Evolutionary conservation across 108 stramenopile species (phyloP), one percentile per base, ranked within the genome.

Genomic region (Ochromonas danica): DNA sequence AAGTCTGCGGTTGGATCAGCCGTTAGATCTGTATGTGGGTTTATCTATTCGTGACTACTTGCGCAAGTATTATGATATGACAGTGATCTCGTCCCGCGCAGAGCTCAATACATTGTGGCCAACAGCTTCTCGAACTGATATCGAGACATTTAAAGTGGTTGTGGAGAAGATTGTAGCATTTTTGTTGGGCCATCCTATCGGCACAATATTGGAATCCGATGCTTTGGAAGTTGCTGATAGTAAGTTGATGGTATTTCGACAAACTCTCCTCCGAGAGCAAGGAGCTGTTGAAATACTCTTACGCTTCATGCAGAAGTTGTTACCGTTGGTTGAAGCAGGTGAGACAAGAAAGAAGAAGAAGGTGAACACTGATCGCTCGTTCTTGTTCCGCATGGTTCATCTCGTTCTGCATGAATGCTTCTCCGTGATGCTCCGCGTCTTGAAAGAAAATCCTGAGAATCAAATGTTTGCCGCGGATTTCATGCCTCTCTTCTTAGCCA

Each of bases 381-480:
- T 39, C n/a, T 40, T 60, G 78, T 36, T 27, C 40, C 33, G n/a
- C 41, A 70, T 70, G 67, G 67, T 35, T 1, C 1, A 1, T 1
- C 0, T 1, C 1, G 39, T 65, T 43, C 74, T 43, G 57, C 40
- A 0, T 35, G 28, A 22, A 1, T n/a, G 1, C 10, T 79, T 72
- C 62, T 28, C 33, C 45, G 27, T 82, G 38, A 43, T 82, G 1
- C 78, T 61, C 65, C 42, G 28, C 42, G 61, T 74, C 42, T 43
- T 43, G 45, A 42, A n/a, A 45, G 43, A 79, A 2, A 78, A 82
- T 65, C 62, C 62, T 28, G 33, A 28, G 33, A 82, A 78, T 74
- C 81, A 82, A 70, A 82, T 82, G 81, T 25, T 39, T 74, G 61
- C 78, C 42, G 81, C 78, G 35, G 71, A 78, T 40, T 17, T 39